A percentile compares a stretch with the other conserved stretches of the same genome.
phyloP scores from a whole-genome alignment of 306 rosid genomes.

The Nissolia schottii region DNA sequence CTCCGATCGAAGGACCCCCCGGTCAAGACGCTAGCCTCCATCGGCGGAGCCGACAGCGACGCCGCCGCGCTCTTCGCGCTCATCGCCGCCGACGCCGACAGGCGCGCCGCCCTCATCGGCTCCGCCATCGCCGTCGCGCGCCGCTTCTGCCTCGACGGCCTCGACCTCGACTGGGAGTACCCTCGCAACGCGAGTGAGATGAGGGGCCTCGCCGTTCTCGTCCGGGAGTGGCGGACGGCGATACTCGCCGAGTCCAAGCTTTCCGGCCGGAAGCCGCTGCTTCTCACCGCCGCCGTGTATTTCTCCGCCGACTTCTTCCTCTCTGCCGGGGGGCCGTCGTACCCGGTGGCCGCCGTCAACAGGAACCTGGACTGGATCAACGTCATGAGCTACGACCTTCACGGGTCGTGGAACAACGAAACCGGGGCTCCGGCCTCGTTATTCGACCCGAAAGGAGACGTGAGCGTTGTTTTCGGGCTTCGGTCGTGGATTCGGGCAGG shows the following conservation, averaged over 20 bases:
- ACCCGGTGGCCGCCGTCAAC: conserved; percentile 40
- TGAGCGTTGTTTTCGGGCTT: conserved; percentile 43
- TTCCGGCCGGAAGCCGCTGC: conserved; percentile 28
- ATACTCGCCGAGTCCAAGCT: conserved; percentile 22
- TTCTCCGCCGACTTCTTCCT: conserved; percentile 36
- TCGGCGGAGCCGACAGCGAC: conserved; percentile 46
- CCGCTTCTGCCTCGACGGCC: conserved; percentile 51
- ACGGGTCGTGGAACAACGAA: conserved; percentile 43
- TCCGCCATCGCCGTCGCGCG: conserved; percentile 55
- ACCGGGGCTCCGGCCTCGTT: conserved; percentile 41
- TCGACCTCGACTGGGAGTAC: conserved; percentile 76
- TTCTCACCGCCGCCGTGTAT: conserved; percentile 71
- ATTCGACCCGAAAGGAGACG: conserved; percentile 42
- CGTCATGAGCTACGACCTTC: conserved; percentile 57
- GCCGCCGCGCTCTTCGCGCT: conserved; percentile 25
- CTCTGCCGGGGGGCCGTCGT: neutral
- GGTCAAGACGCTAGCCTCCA: conserved; percentile 42
- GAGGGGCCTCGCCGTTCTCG: conserved; percentile 35
- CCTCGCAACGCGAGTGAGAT: conserved; percentile 48
- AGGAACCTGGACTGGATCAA: conserved; percentile 59
- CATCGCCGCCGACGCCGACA: conserved; percentile 35
- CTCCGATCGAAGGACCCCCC: conserved; percentile 30
- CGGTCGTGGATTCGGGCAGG: conserved; percentile 59
- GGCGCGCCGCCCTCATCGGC: conserved; percentile 53
- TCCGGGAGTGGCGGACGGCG: conserved; percentile 35